These are phyloP conservation scores for Boletus pseudo-olivaceus DNA, from an alignment of 768 basidiomycete species.

Conservation along the genomic window DNA sequence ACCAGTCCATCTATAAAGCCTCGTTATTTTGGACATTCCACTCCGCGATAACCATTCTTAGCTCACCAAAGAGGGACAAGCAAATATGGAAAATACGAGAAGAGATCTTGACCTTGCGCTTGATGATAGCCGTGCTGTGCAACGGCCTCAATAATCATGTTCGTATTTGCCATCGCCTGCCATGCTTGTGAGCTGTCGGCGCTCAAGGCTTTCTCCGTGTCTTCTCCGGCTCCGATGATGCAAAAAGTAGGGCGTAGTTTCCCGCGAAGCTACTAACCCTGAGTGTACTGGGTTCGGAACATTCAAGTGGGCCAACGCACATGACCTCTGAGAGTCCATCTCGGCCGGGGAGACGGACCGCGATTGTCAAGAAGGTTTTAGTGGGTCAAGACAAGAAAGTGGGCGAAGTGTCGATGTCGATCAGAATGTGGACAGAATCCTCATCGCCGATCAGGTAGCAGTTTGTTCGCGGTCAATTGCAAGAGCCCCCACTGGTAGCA, in stretches of 20 bases:
- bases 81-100: constrained; percentile 15
- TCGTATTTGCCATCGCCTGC: constrained; percentile 24
- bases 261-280: constrained; percentile 27
- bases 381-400: not conserved
- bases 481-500: not conserved
- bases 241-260: constrained; percentile 4
- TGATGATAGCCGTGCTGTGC: constrained; percentile 32
- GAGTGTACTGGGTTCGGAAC: not conserved
- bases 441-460: constrained; percentile 4
- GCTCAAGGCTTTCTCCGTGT: constrained; percentile 24
- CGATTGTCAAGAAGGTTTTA: not conserved
- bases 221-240: constrained; percentile 20
- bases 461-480: not conserved
- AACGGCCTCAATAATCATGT: constrained; percentile 23
- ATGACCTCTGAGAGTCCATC: not conserved
- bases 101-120: constrained; percentile 28
- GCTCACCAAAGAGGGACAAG: constrained; percentile 18
- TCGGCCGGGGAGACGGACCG: not conserved
- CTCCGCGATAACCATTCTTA: constrained; percentile 25
- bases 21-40: constrained; percentile 16
- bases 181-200: constrained; percentile 29
- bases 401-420: constrained; percentile 6
- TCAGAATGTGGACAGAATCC: not conserved
- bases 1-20: constrained; percentile 23
- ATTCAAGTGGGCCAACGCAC: not conserved